Base-by-base conservation (phyloP, 2,329 filamentous ascomycete genomes). In the Orbilia javanica region DNA sequence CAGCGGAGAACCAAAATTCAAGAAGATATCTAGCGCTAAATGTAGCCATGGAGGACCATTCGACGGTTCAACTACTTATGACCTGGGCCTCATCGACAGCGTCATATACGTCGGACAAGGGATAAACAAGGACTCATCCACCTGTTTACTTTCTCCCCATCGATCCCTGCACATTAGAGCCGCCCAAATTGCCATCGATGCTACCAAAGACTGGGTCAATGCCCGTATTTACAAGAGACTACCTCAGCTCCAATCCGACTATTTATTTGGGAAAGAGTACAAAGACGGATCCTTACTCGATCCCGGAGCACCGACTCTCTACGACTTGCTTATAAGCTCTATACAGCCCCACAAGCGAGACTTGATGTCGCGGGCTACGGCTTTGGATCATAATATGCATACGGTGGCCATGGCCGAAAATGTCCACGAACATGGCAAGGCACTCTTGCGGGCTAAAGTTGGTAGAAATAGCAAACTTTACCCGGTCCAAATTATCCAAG, bases 101-200 rank as follows among this genome's bases (percentile, higher is more conserved):
- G 4, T 50, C 25, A 2, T 50, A 4, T 50, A 31, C 11, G 39
- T 68, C 20, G 62, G 67, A 22, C 75, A 79, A 36, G 75, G 75
- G 4, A 79, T 79, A 64, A 79, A 79, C 46, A 79, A 79, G 25
- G 68, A 79, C 27, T 64, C 67, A 5, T 36, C 53, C 1, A 64
- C 52, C 11, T 79, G 74, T n/a, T 20, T 31, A 18, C 57, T 68
- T 1, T 63, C 62, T 8, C 74, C 68, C 6, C 74, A 79, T 27
- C 27, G 29, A 2, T 8, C 46, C 18, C 15, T 73, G 11, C 74
- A 79, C 34, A 55, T 55, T 15, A 13, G 31, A 15, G 68, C 64
- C 3, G 74, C 46, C 1, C 20, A 2, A 0, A 7, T 79, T 11
- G 29, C 62, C 1, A 57, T 68, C 22, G 27, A 27, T 4, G 74